Conservation (phyloP, 495 filamentous ascomycete genomes). For the Penicillium malachiteum region DNA sequence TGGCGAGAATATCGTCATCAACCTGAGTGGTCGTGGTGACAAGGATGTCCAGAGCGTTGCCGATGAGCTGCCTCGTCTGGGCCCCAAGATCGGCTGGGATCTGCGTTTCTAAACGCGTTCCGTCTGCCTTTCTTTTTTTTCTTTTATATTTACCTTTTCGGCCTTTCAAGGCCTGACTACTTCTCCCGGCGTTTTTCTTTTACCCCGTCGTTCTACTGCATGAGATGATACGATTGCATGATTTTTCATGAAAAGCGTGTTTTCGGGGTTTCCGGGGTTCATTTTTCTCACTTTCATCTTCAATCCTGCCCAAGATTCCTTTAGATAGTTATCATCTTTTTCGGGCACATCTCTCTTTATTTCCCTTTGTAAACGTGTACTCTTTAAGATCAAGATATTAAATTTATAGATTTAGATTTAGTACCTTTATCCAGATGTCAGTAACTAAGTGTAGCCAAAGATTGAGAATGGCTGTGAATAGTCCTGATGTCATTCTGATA, state of each 20-base stretch:
- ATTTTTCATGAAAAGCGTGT: conserved; percentile 1
- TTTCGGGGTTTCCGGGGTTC: background rate
- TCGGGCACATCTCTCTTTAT: background rate
- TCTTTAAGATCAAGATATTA: too few relatives aligned
- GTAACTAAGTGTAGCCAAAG: too few relatives aligned
- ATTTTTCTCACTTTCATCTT: background rate
- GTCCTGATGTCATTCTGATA: too few relatives aligned
- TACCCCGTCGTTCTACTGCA: background rate
- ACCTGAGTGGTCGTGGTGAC: conserved; percentile 87
- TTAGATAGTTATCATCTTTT: background rate
- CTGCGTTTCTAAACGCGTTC: conserved; percentile 58
- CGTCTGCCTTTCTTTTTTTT: background rate
- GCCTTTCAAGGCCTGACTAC: background rate
- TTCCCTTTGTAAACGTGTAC: too few relatives aligned
- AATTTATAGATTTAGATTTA: too few relatives aligned
- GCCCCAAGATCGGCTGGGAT: conserved; percentile 95
- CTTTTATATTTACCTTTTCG: background rate
- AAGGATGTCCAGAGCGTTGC: conserved; percentile 99
- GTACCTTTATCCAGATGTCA: too few relatives aligned
- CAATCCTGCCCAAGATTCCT: background rate
- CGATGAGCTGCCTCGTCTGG: conserved; percentile 84
- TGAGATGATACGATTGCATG: background rate
- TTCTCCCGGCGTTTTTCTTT: too few relatives aligned
- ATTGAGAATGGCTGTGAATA: too few relatives aligned
- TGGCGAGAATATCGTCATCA: conserved; percentile 91